Evolutionary conservation across 768 basidiomycete species (phyloP), one percentile per base, ranked within the genome.

Genomic region (Amanita subjunquillea): DNA sequence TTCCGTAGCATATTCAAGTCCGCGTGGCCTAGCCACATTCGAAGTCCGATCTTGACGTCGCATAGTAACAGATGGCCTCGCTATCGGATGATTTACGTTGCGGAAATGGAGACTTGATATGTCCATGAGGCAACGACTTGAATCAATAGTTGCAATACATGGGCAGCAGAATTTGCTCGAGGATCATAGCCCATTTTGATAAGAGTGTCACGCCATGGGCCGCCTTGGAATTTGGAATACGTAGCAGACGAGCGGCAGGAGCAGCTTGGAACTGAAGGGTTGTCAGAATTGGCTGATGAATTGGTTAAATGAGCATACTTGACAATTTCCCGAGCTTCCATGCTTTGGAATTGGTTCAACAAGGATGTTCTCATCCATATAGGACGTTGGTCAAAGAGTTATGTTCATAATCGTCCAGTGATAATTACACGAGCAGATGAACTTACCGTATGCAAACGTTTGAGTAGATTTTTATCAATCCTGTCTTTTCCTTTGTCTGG

Each of bases 151-250:
- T 8, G 43, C 10, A 43, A 22, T 25, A 72, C 87, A 57, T 57
- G 76, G 17, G 90, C 84, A 46, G 74, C 69, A 2, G 76, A 74
- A 55, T 89, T 77, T 59, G 76, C 77, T 38, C 94, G 75, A 7
- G 96, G 96, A 62, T 99, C 96, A 61, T 93, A 98, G 10, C 85
- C 82, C 53, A 92, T 85, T 42, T 82, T 80, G 34, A 97, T 76
- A 47, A 93, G 75, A 12, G 88, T 87, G 59, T 97, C 94, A 38
- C 91, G 77, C 85, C 88, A 98, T 2, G 94, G 93, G 0, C 96
- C 96, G 58, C 96, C 94, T 58, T 85, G 80, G 62, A 97, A 94
- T 7, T n/a, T n/a, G n/a, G n/a, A n/a, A n/a, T n/a, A 88, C 85
- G 61, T 94, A 99, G 51, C 83, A 85, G 3, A 87, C 80, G 4